Conservation (phyloP, 495 filamentous ascomycete species). For the Oleoguttula mirabilis region DNA sequence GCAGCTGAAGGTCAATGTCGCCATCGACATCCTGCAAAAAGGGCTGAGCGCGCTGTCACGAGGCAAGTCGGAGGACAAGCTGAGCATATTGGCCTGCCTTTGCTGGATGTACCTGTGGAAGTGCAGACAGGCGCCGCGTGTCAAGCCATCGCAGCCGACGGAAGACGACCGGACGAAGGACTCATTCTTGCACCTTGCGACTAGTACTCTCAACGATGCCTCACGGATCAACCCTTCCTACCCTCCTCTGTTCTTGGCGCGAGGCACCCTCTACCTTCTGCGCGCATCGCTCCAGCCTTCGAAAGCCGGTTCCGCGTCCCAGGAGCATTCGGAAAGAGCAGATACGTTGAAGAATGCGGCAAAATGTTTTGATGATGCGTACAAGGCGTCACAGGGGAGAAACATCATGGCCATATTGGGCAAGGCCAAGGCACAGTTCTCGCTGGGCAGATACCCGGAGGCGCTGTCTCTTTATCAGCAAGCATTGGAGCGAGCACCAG, state of each 20-base stretch:
- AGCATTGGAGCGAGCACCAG: constrained; percentile 68
- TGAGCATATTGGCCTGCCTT: constrained; percentile 68
- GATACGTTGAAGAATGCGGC: constrained; percentile 70
- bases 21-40: constrained; percentile 83
- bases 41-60: constrained; percentile 62
- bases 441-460: constrained; percentile 69
- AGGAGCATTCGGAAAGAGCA: constrained; percentile 60
- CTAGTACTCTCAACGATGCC: constrained; percentile 81
- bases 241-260: constrained; percentile 77
- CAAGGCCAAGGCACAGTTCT: constrained; percentile 70
- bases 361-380: constrained; percentile 88
- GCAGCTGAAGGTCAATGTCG: constrained; percentile 80
- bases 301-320: constrained; percentile 47
- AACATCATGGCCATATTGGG: constrained; percentile 88
- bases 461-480: constrained; percentile 77
- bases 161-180: constrained; percentile 77
- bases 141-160: constrained; percentile 24
- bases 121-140: constrained; percentile 76
- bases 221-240: constrained; percentile 86
- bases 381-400: constrained; percentile 64
- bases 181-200: constrained; percentile 80
- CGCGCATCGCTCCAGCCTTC: constrained; percentile 72
- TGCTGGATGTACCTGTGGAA: constrained; percentile 92
- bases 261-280: constrained; percentile 77
- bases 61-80: constrained; percentile 66